Evolutionary conservation across 2,329 filamentous ascomycete genomes (phyloP).

Genomic region (Clarireedia sp.): DNA sequence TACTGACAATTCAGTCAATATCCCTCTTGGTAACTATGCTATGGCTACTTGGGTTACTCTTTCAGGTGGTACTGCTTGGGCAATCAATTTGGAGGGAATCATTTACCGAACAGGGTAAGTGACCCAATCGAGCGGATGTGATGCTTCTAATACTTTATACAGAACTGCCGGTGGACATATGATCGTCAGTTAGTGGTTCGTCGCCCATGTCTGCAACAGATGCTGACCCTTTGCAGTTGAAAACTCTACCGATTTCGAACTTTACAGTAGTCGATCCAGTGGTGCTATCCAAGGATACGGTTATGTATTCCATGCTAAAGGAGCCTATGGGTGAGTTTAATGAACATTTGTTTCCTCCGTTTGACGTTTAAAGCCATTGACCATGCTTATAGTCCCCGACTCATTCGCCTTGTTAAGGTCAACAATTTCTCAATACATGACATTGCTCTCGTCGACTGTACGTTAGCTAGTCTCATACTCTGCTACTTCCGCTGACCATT

Average conservation of each 20-base stretch:
- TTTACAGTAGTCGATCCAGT: slow-evolving; percentile 43
- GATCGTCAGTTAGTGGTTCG: slow-evolving; percentile 32
- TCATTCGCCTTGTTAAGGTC: slow-evolving; percentile 14
- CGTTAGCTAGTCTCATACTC: background rate
- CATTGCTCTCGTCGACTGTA: slow-evolving; percentile 18
- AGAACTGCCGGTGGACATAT: slow-evolving; percentile 40
- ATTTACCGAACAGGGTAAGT: slow-evolving; percentile 40
- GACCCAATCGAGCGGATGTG: too few species aligned
- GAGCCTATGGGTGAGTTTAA: background rate
- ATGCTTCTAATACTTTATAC: too few species aligned
- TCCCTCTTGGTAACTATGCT: slow-evolving; percentile 26
- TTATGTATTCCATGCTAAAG: slow-evolving; percentile 36
- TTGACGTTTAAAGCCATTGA: background rate
- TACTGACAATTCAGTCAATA: background rate
- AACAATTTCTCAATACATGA: slow-evolving; percentile 17
- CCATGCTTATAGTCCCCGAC: slow-evolving; percentile 10
- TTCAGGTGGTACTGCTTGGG: slow-evolving; percentile 39
- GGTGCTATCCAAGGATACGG: slow-evolving; percentile 47
- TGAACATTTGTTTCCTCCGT: too few species aligned
- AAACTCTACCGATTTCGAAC: slow-evolving; percentile 42
- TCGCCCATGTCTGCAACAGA: too few species aligned
- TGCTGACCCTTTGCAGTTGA: slow-evolving; percentile 26
- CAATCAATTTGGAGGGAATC: slow-evolving; percentile 43
- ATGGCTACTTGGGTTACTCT: slow-evolving; percentile 43
- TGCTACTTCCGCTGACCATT: background rate